Evolutionary conservation across 1,139 yeast genomes (phyloP), one percentile per base, ranked within the genome.

Genomic region (Candida frijolesensis): DNA sequence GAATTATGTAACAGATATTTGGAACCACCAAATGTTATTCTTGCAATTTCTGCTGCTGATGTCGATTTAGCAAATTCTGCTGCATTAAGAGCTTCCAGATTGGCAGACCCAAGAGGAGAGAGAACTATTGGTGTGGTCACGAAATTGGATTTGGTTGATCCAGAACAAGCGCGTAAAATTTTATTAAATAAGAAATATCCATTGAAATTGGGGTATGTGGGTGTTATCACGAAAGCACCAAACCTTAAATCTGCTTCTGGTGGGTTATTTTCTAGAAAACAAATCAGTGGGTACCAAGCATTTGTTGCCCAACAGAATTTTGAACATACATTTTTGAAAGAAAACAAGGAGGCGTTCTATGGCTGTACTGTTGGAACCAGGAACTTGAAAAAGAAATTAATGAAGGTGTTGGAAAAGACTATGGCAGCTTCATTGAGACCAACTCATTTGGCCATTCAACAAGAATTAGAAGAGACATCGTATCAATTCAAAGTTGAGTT

Each of bases 21-120:
- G 58, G 91, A 88, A 61, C 84, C 88, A 8, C 99, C 99, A 15
- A 95, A 95, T 63, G 89, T 95, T 50, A 95, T 95, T 42, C 75
- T 95, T 59, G 99, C 99, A 0, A 94, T 95, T 33, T 89, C 96
- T 12, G 94, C 99, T 1, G 99, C 99, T 0, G 98, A 95, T 70
- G 99, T 94, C 2, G 99, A 95, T 74, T 76, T 95, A 63, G 99
- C 99, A 1, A 94, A 94, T 65, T 90, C 97, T 34, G 84, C 97
- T 2, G 98, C 99, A 0, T 79, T 94, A 53, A 78, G 96, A 54
- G 97, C 98, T 0, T 89, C 96, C n/a, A 84, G 92, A 57, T 56
- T 78, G n/a, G 92, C 95, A 0, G 99, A 94, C 64, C 98, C 99
- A 14, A 77, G 85, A 48, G 98, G 99, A 44, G 95, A 89, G 64